Conservation (phyloP, 306 rosid species). For the Coriaria nepalensis region DNA sequence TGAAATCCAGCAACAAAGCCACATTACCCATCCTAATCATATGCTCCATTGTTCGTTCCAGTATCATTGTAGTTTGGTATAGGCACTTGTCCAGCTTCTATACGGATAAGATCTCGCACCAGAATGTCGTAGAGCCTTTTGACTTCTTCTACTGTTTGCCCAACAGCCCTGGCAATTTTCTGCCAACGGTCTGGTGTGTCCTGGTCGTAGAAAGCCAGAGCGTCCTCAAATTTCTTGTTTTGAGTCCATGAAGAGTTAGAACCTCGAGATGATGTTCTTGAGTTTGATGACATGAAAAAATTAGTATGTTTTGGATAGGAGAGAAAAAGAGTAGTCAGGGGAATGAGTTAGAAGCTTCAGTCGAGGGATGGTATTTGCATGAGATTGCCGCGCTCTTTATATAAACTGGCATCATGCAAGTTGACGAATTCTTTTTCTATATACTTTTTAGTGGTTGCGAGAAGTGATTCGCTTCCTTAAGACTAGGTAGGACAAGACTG, state of each 20-base stretch:
- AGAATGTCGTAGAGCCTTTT: slow-evolving; percentile 67
- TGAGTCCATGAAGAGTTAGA: slow-evolving; percentile 52
- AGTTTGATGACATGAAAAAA: slow-evolving; percentile 25
- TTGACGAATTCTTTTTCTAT: slow-evolving; percentile 23
- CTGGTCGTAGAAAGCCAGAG: slow-evolving; percentile 71
- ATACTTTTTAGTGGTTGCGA: slow-evolving; percentile 1
- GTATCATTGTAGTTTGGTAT: slow-evolving; percentile 45
- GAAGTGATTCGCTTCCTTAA: slow-evolving; percentile 32
- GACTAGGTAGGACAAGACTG: slow-evolving; percentile 7
- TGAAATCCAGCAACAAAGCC: neutral
- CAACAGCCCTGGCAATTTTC: slow-evolving; percentile 76
- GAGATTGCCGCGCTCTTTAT: slow-evolving; percentile 26
- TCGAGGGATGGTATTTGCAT: slow-evolving; percentile 12
- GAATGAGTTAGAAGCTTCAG: slow-evolving; percentile 2
- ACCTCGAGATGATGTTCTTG: slow-evolving; percentile 15
- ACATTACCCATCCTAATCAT: slow-evolving; percentile 39
- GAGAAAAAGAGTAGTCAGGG: neutral
- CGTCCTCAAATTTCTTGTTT: slow-evolving; percentile 69
- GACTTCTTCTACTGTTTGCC: slow-evolving; percentile 61
- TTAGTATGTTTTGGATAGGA: neutral
- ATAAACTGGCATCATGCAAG: slow-evolving; percentile 37
- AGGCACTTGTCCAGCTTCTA: slow-evolving; percentile 64
- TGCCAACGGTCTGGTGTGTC: slow-evolving; percentile 82
- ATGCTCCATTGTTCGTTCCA: slow-evolving; percentile 22
- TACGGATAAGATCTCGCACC: slow-evolving; percentile 54